Base-by-base conservation (phyloP, 1,284 basidiomycete species). In the Ganoderma lucidum region DNA sequence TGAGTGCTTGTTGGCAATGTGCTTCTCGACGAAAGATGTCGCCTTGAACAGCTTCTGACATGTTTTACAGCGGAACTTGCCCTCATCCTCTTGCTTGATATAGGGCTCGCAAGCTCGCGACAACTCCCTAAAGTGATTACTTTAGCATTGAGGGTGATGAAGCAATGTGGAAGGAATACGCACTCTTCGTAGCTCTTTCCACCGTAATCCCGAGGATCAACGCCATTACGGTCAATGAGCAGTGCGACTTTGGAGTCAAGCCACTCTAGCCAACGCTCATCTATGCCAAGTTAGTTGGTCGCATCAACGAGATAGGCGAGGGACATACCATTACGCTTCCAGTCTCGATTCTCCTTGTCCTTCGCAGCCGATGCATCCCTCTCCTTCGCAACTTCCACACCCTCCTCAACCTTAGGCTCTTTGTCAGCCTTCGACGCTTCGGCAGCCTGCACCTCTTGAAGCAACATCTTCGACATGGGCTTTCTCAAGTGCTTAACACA, bases 21-120 rank as follows among this genome's bases (percentile, higher is more conserved):
- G 96, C 83, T 98, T 98, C 83, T 97, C 95, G 64, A 98, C 93
- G 81, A 97, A 98, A 55, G 96, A 91, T 30, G 94, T 93, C 5
- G 96, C 97, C 79, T 96, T 96, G 90, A 98, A 98, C 19, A 98
- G 85, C 83, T 98, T 98, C 81, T 91, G 90, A 80, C 96, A 98
- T 63, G 92, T 93, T 83, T 95, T 96, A 84, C 96, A 98, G 74
- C 97, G 88, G 83, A 95, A 98, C 79, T 97, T 98, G 76, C 93
- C 94, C 80, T 96, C 94, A 72, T 97, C 96, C 81, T 98, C 97
- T 80, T 96, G 93, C 81, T 96, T 97, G 79, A 98, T 89, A 78
- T 88, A 86, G 2, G 89, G 90, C 71, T 93, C 93, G 30, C 90
- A 90, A 32, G 89, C 88, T 77, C 91, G 94, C 65, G 88, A 86